Evolutionary conservation across 176 grass and related monocot species (phyloP), one percentile per base, ranked within the genome.

Genomic region (Miscanthus lutarioriparius): DNA sequence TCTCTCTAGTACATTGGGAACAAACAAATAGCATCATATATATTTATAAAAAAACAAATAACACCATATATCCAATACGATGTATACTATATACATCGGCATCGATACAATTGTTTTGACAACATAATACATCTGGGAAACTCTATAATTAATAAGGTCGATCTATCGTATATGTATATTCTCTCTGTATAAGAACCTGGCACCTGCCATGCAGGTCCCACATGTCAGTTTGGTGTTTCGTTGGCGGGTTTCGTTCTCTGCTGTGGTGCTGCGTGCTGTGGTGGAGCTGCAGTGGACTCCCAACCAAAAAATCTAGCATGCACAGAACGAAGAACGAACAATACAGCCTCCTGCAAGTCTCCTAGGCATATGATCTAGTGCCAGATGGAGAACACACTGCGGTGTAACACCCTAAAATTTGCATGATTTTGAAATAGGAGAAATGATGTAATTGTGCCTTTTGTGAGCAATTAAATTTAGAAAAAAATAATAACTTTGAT

Each of bases 361-460:
- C n/a, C 66, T 81, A 88, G 4, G 48, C 40, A 15, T 80, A 26
- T n/a, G 22, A 87, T 64, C 40, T 81, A 44, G 20, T 71, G 43
- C 81, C 81, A 27, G 26, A 28, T 14, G 5, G 23, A 89, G 66
- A 86, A 65, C 15, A 61, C 25, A 43, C 35, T 70, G 19, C n/a
- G n/a, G n/a, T n/a, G n/a, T n/a, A n/a, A n/a, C n/a, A n/a, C n/a
- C n/a, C n/a, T n/a, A n/a, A n/a, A n/a, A n/a, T n/a, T n/a, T n/a
- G n/a, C n/a, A n/a, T n/a, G n/a, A n/a, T n/a, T n/a, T n/a, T n/a
- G n/a, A n/a, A n/a, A n/a, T n/a, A n/a, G n/a, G n/a, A n/a, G n/a
- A n/a, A n/a, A n/a, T n/a, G n/a, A n/a, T n/a, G n/a, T n/a, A n/a
- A n/a, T n/a, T n/a, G n/a, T n/a, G n/a, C n/a, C n/a, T n/a, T n/a